Conservation (phyloP, 331 rosid genomes). For the Erythrophleum ivorense region DNA sequence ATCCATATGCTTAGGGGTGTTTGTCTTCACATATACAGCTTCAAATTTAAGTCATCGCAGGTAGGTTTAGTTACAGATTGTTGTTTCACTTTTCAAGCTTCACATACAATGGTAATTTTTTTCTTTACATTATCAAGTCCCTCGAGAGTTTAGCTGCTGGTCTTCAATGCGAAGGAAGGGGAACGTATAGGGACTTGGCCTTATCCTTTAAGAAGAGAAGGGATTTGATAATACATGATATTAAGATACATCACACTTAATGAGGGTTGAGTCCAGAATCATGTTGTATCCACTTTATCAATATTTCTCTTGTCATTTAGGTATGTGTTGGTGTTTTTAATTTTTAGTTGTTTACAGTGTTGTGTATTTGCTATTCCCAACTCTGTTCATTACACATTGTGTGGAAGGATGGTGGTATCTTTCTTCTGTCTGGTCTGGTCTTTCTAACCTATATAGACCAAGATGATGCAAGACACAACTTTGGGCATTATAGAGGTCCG, state of each 20-base stretch:
- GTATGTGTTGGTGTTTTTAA: slow-evolving; percentile 13
- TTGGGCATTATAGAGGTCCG: slow-evolving; percentile 89
- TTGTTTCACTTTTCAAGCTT: slow-evolving; percentile 23
- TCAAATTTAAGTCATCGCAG: slow-evolving; percentile 59
- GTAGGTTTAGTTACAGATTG: slow-evolving; percentile 50
- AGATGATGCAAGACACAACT: slow-evolving; percentile 94
- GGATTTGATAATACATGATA: not conserved
- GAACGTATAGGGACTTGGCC: slow-evolving; percentile 2
- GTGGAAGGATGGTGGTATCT: slow-evolving; percentile 72
- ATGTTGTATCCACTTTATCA: slow-evolving; percentile 25
- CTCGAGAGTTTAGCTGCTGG: slow-evolving; percentile 13
- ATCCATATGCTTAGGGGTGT: slow-evolving; percentile 72
- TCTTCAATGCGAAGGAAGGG: slow-evolving; percentile 27
- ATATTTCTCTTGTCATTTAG: slow-evolving; percentile 25
- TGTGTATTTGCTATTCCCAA: slow-evolving; percentile 51
- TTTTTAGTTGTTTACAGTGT: not conserved
- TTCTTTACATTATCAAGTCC: slow-evolving; percentile 4
- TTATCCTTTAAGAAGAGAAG: not conserved
- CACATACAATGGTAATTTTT: slow-evolving; percentile 22
- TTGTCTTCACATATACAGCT: slow-evolving; percentile 82
- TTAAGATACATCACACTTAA: not conserved
- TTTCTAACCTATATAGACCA: slow-evolving; percentile 78
- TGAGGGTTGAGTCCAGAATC: not conserved
- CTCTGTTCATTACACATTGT: slow-evolving; percentile 59
- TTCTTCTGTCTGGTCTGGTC: slow-evolving; percentile 68